Percentiles rank a stretch among this genome's conserved stretches.
phyloP scores from a whole-genome alignment of 2,329 filamentous ascomycete genomes.

The Cryphonectria japonica region DNA sequence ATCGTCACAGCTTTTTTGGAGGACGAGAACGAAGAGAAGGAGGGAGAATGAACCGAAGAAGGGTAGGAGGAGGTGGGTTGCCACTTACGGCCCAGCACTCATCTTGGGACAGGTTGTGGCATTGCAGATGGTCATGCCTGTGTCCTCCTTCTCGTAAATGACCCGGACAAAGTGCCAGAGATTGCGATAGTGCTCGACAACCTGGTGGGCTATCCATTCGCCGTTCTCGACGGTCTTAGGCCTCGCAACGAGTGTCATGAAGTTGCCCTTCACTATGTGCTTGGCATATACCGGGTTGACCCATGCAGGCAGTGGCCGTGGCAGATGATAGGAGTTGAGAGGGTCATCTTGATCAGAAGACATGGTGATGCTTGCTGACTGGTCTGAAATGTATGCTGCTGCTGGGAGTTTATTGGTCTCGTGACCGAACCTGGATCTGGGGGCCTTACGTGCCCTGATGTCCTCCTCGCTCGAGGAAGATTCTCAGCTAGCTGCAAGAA shows the following conservation, averaged over 20 bases:
- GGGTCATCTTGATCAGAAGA: conserved; percentile 40
- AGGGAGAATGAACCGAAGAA: too few relatives aligned
- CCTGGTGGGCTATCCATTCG: conserved; percentile 88
- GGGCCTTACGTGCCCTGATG: background rate
- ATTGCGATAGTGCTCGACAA: conserved; percentile 82
- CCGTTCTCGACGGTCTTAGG: conserved; percentile 83
- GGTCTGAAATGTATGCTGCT: background rate
- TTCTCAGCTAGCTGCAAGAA: background rate
- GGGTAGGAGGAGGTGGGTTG: background rate
- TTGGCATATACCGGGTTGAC: conserved; percentile 69
- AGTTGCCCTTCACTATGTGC: conserved; percentile 87
- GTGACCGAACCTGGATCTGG: background rate
- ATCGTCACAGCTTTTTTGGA: background rate
- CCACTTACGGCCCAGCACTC: conserved; percentile 78
- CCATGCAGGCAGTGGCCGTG: conserved; percentile 60
- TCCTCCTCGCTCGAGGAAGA: background rate
- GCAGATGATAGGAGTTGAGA: conserved; percentile 36
- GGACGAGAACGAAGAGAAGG: background rate
- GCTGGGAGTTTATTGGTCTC: background rate
- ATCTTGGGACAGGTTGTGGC: conserved; percentile 78
- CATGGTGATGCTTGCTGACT: background rate
- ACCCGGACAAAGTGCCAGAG: conserved; percentile 81
- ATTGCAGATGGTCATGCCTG: conserved; percentile 75
- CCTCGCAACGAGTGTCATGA: conserved; percentile 83
- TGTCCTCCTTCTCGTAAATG: conserved; percentile 74